Conservation (phyloP, 805 yeast species). For the Starmerella gropengiesseri region DNA sequence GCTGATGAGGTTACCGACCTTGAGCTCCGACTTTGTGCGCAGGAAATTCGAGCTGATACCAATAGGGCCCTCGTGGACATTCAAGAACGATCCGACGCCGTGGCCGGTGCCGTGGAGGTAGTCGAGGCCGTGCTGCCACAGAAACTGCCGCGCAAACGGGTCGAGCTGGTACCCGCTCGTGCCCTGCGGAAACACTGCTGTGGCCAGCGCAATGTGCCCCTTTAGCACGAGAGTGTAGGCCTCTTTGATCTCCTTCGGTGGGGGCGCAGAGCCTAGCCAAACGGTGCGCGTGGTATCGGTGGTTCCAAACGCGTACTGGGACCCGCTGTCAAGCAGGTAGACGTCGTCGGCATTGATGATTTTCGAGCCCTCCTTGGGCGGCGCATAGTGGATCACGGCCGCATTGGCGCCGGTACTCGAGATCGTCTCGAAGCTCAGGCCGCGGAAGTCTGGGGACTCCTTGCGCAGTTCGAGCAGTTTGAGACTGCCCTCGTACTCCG, state of each 20-base stretch:
- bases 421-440: slow-evolving; percentile 63
- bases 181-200: slow-evolving; percentile 65
- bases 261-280: slow-evolving; percentile 43
- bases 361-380: slow-evolving; percentile 44
- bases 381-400: slow-evolving; percentile 66
- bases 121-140: slow-evolving; percentile 75
- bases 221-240: slow-evolving; percentile 78
- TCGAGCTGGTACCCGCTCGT: slow-evolving; percentile 71
- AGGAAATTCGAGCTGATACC: slow-evolving; percentile 41
- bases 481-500: slow-evolving; percentile 48
- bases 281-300: slow-evolving; percentile 89
- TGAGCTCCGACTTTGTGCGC: slow-evolving; percentile 39
- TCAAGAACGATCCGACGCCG: slow-evolving; percentile 85
- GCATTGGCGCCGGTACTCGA: slow-evolving; percentile 69
- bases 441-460: slow-evolving; percentile 34
- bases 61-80: slow-evolving; percentile 91
- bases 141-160: slow-evolving; percentile 65
- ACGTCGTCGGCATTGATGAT: slow-evolving; percentile 56
- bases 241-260: slow-evolving; percentile 46
- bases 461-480: slow-evolving; percentile 40
- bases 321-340: slow-evolving; percentile 79
- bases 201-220: slow-evolving; percentile 82
- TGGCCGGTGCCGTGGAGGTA: slow-evolving; percentile 96
- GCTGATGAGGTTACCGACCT: slow-evolving; percentile 64
- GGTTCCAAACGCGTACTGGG: slow-evolving; percentile 87